A percentile compares a stretch with the other conserved stretches of the same genome.
These are phyloP conservation scores for Apiospora saccharicola DNA, from an alignment of 2,329 filamentous ascomycete species.

Conservation along the genomic window DNA sequence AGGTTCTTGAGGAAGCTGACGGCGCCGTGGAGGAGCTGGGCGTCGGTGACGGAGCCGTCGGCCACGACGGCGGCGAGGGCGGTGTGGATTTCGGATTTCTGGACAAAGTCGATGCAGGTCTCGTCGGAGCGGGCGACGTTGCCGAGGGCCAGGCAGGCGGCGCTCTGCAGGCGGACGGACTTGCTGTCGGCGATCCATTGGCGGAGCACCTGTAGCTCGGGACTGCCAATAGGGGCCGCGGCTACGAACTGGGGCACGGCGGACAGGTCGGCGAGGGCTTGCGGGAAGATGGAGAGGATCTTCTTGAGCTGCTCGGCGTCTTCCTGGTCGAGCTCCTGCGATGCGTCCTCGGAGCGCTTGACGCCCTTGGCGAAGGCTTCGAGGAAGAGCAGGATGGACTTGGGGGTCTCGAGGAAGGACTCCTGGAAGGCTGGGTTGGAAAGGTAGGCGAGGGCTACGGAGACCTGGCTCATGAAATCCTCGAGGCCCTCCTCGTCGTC, in stretches of 20 bases:
- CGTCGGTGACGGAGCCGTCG: constrained; percentile 46
- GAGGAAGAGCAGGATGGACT: constrained; percentile 53
- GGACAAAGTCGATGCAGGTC: constrained; percentile 58
- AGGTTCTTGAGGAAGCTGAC: constrained; percentile 72
- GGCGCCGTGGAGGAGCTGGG: constrained; percentile 63
- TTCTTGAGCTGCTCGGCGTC: constrained; percentile 55
- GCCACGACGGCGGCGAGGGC: constrained; percentile 56
- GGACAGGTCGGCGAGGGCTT: constrained; percentile 59
- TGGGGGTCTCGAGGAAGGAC: constrained; percentile 50
- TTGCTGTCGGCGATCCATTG: constrained; percentile 53
- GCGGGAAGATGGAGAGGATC: constrained; percentile 58
- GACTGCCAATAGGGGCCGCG: constrained; percentile 51
- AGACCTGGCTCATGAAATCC: constrained; percentile 59
- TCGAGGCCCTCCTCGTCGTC: constrained; percentile 54
- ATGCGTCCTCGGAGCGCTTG: constrained; percentile 46
- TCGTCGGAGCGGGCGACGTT: constrained; percentile 68
- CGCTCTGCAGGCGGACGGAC: constrained; percentile 57
- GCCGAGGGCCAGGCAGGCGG: constrained; percentile 67
- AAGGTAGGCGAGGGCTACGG: constrained; percentile 64
- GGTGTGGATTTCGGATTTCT: constrained; percentile 50
- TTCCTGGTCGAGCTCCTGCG: constrained; percentile 53
- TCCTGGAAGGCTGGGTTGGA: constrained; percentile 60
- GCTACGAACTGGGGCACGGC: constrained; percentile 55
- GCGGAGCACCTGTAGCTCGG: constrained; percentile 51
- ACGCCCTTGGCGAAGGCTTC: constrained; percentile 53